phyloP scores from a whole-genome alignment of 1,284 basidiomycete genomes.

The Veloporphyrellus conicus region DNA sequence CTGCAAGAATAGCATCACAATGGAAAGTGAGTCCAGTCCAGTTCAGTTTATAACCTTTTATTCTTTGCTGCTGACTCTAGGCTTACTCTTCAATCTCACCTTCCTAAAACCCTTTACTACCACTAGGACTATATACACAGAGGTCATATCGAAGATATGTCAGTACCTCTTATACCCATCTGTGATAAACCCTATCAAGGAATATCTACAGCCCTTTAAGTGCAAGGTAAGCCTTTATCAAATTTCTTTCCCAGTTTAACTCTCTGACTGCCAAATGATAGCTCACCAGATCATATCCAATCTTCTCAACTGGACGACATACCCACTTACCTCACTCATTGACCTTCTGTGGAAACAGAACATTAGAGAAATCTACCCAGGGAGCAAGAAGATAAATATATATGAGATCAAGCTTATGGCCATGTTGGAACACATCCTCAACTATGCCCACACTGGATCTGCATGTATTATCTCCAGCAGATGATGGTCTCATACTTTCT shows the following conservation, averaged over 20 bases:
- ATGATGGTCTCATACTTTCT: not conserved
- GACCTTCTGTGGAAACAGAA: not conserved
- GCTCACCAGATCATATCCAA: conserved; percentile 1
- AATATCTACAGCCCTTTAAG: not conserved
- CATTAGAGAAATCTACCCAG: not conserved
- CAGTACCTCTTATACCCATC: not conserved
- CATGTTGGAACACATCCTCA: not conserved
- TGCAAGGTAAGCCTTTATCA: no score
- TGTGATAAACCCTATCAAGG: not conserved
- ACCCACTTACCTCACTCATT: not conserved
- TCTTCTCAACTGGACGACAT: not conserved
- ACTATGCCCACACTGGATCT: not conserved
- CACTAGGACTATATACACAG: no score
- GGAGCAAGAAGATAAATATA: not conserved
- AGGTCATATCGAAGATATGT: not conserved
- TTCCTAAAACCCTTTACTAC: no score
- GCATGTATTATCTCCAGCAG: not conserved
- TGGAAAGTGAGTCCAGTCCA: no score
- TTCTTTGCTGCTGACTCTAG: no score
- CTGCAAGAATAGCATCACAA: not conserved
- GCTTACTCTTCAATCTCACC: no score
- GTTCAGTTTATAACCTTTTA: no score
- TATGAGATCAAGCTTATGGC: not conserved
- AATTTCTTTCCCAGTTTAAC: no score
- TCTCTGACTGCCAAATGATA: no score